Evolutionary conservation across 2,329 filamentous ascomycete genomes (phyloP), one percentile per base, ranked within the genome.

Genomic region (Aureobasidium namibiae): DNA sequence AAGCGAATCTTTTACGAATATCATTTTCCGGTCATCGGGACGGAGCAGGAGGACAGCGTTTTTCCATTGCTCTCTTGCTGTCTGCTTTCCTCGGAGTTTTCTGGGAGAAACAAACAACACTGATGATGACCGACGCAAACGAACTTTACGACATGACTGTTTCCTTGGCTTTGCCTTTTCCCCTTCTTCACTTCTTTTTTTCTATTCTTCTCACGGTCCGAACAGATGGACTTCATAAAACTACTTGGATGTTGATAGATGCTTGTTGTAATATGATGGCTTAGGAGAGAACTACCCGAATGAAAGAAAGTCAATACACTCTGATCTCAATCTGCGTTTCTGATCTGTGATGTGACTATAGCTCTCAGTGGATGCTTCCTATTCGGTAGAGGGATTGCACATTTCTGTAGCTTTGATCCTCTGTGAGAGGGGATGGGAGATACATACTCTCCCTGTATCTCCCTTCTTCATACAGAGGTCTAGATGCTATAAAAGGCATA

Each of bases 1-100:
- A 57, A 57, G 54, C 39, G 52, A 56, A 45, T 56, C 50, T 54
- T 26, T 34, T 56, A 56, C 52, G 52, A 56, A 56, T 56, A 18
- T 56, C 39, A 39, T 56, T 54, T 23, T 33, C 36, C 36, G 38
- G 36, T 54, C 50, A 54, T 42, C n/a, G 50, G 38, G 41, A 14
- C 11, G 24, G 50, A 38, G 21, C 36, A 31, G 38, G 50, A 42
- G 36, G 18, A 31, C 9, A 41, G 36, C 26, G 50, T 31, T 24
- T 42, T 13, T 42, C 18, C 26, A 26, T 54, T 54, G 50, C 50
- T 54, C 14, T 52, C 29, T 41, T 42, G 33, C 50, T 54, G 21
- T 52, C 26, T 33, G 36, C 50, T 54, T 42, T 42, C 11, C 34
- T 21, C n/a, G 50, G 49, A 52, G 49, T 39, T 39, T 18, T 4